Conservation (phyloP, 306 rosid species). For the barrel medic (Medicago truncatula) region MtrunA17r5.0-ANR NC_053047.1:31934501-31935000, state of each 20-base stretch:
- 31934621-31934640: slow-evolving; percentile 7
- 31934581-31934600: slow-evolving; percentile 32
- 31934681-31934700: slow-evolving; percentile 30
- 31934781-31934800: slow-evolving; percentile 20
- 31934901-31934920: slow-evolving; percentile 20
- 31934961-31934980: slow-evolving; percentile 31
- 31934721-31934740: slow-evolving; percentile 12
- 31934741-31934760: not conserved
- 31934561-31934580: slow-evolving; percentile 30
- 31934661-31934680: slow-evolving; percentile 21
- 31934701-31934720: slow-evolving; percentile 9
- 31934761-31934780: not conserved
- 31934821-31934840: slow-evolving; percentile 10
- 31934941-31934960: slow-evolving; percentile 2
- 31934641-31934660: slow-evolving; percentile 27
- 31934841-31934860: slow-evolving; percentile 6
- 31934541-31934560: slow-evolving; percentile 24
- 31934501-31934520: not conserved
- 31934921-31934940: slow-evolving; percentile 37
- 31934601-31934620: slow-evolving; percentile 23
- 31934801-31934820: slow-evolving; percentile 19
- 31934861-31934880: slow-evolving; percentile 1
- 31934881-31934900: not conserved
- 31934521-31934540: slow-evolving; percentile 12
- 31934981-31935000: slow-evolving; percentile 72